Evolutionary conservation across 495 filamentous ascomycete genomes (phyloP).

Genomic region (Elasticomyces elasticus): DNA sequence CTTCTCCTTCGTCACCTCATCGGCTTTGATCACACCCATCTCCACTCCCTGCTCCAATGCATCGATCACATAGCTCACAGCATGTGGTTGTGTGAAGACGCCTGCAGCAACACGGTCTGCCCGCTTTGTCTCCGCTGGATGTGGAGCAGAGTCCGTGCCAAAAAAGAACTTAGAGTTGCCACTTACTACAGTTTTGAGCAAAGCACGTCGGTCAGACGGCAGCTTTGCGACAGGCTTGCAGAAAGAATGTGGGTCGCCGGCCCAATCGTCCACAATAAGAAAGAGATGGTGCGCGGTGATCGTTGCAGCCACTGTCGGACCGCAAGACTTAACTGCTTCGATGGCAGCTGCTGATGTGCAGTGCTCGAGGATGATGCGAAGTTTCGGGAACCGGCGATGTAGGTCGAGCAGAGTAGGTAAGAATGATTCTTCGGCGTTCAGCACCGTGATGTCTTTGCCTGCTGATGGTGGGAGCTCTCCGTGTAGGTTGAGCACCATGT

Average conservation of each 20-base stretch:
- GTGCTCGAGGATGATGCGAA: slow-evolving; percentile 73
- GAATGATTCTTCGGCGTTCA: slow-evolving; percentile 74
- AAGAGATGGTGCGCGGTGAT: slow-evolving; percentile 75
- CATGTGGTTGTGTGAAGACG: slow-evolving; percentile 84
- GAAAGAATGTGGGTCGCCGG: slow-evolving; percentile 67
- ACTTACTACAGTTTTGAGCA: slow-evolving; percentile 56
- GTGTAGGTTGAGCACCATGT: slow-evolving; percentile 55
- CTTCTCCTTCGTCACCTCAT: slow-evolving; percentile 58
- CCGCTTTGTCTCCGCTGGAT: slow-evolving; percentile 63
- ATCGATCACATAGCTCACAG: slow-evolving; percentile 61
- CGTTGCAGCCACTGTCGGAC: slow-evolving; percentile 61
- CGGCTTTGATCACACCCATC: slow-evolving; percentile 53
- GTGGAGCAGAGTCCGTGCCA: slow-evolving; percentile 64
- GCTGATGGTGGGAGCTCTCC: slow-evolving; percentile 46
- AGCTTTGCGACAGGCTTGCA: slow-evolving; percentile 59
- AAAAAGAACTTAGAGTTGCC: slow-evolving; percentile 79
- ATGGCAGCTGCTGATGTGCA: slow-evolving; percentile 77
- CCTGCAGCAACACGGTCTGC: slow-evolving; percentile 63
- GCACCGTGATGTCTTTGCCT: slow-evolving; percentile 46
- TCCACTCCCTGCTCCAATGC: slow-evolving; percentile 62
- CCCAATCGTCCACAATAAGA: slow-evolving; percentile 66
- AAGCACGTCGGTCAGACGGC: slow-evolving; percentile 62
- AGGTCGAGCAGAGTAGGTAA: slow-evolving; percentile 65
- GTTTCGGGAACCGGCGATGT: slow-evolving; percentile 63
- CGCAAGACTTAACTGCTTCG: slow-evolving; percentile 63